Conservation (phyloP, 2,329 filamentous ascomycete species). For the Alternaria gansuensis region DNA sequence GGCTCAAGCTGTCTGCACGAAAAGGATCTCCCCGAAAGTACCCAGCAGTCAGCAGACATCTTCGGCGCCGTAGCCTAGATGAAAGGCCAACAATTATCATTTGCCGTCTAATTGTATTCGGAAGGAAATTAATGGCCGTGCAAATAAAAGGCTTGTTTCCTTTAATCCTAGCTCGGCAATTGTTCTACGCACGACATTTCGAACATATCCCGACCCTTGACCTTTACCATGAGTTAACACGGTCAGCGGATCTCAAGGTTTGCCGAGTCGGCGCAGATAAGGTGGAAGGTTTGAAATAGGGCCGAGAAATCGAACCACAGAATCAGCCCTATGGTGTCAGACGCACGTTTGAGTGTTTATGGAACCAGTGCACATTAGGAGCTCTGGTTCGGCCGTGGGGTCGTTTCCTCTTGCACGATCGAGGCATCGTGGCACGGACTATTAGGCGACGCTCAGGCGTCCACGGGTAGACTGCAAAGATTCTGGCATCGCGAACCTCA, state of each 20-base stretch:
- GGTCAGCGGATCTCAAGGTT: conserved; percentile 1
- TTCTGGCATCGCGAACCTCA: neutral
- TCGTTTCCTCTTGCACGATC: neutral
- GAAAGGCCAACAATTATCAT: conserved; percentile 5
- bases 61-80: conserved; percentile 12
- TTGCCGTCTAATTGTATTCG: neutral
- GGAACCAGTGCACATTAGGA: neutral
- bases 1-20: conserved; percentile 12
- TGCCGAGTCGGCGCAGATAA: neutral
- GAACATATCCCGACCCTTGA: conserved; percentile 11
- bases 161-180: conserved; percentile 20
- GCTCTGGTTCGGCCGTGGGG: neutral
- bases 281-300: neutral
- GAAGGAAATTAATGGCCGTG: neutral
- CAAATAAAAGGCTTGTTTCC: conserved; percentile 22
- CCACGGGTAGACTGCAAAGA: neutral
- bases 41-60: conserved; percentile 20
- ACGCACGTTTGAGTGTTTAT: too few relatives aligned
- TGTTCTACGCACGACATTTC: conserved; percentile 10
- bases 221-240: conserved; percentile 21
- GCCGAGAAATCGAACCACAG: neutral
- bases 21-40: conserved; percentile 10
- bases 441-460: neutral
- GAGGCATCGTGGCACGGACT: neutral
- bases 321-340: too few relatives aligned